Evolutionary conservation across 108 stramenopile genomes (phyloP), one percentile per base, ranked within the genome.

Genomic region (Asterionellopsis glacialis): DNA sequence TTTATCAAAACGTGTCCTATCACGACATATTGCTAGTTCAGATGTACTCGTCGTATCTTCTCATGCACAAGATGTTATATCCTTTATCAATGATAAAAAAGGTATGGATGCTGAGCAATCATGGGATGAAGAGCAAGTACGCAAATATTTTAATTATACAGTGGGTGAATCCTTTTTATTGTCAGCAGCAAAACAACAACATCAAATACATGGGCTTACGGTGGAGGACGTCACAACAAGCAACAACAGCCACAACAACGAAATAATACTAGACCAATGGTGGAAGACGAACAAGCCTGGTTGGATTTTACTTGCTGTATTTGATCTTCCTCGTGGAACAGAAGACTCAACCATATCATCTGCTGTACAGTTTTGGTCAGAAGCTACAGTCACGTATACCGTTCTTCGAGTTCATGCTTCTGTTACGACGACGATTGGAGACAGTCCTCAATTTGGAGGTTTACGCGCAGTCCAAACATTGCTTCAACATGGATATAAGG

Each of bases 21-120:
- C 72, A 49, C 62, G 79, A 0, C 55, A 63, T 41, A 73, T 80
- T 64, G 61, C 79, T 12, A 61, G 67, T 21, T 76, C 79, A 0
- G 62, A 76, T 42, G 68, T 80, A 6, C 41, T 80, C 0, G 45
- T 76, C 41, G 57, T 73, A n/a, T 47, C 73, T 16, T 65, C 65
- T 18, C 49, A 67, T 50, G 63, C 68, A 28, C 47, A 23, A 21
- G 26, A 15, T 1, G 59, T 52, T 9, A 58, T 57, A 5, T 22
- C 64, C 24, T 40, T 62, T 9, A 26, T 56, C 16, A 0, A 40
- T 42, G 41, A 57, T 14, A 28, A 1, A 1, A 50, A 4, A 26
- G 15, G 55, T 14, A 11, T 33, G 0, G 28, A 49, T 1, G 5
- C 7, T 14, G 12, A 51, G 6, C 16, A 33, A 25, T 16, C 51